Evolutionary conservation across 2,329 filamentous ascomycete genomes (phyloP).

Genomic region (Emergomyces orientalis): DNA sequence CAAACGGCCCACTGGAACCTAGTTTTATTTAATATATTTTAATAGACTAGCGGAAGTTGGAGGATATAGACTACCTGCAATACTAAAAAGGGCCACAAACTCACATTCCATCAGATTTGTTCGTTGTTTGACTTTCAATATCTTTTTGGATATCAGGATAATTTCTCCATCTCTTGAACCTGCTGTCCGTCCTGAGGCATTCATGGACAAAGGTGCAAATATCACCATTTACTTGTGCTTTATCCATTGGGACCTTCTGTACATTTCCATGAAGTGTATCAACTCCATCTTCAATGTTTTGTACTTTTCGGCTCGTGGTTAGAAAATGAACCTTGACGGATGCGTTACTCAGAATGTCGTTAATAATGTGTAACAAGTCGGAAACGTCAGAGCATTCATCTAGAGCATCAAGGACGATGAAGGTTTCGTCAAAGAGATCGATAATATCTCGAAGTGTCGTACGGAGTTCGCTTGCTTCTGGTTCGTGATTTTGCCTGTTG

Average conservation of each 20-base stretch:
- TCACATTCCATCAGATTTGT: constrained; percentile 14
- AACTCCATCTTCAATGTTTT: constrained; percentile 12
- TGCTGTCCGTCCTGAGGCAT: background rate
- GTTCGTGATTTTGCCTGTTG: constrained; percentile 9
- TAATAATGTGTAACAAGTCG: background rate
- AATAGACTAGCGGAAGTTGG: constrained; percentile 2
- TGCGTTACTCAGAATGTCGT: background rate
- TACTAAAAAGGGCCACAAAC: background rate
- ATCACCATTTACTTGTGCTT: background rate
- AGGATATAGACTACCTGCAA: background rate
- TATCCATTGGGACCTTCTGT: background rate
- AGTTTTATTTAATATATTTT: background rate
- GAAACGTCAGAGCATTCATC: constrained; percentile 14
- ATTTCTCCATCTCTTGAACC: background rate
- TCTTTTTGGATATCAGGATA: background rate
- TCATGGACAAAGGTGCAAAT: background rate
- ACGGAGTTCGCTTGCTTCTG: constrained; percentile 2
- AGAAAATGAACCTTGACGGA: constrained; percentile 11
- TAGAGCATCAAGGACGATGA: constrained; percentile 17
- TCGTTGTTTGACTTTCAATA: background rate
- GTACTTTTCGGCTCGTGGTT: constrained; percentile 14
- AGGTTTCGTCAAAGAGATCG: constrained; percentile 2
- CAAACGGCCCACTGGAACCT: background rate
- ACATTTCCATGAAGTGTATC: background rate
- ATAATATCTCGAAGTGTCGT: constrained; percentile 5